These are phyloP conservation scores for Salix koriyanagi DNA, from an alignment of 345 rosid species.

Conservation along the genomic window DNA sequence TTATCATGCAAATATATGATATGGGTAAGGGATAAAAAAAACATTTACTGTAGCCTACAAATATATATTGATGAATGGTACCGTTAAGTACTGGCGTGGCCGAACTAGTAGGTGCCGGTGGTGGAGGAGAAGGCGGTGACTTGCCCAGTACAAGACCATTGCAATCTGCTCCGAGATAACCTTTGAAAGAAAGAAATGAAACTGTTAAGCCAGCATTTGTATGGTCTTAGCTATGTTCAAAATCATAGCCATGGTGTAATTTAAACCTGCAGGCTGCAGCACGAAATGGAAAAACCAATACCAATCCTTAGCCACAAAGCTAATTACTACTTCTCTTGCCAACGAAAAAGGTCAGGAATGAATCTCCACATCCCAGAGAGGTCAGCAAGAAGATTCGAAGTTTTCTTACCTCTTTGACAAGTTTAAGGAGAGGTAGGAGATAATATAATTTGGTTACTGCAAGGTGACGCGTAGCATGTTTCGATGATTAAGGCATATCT, in stretches of 20 bases:
- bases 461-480: background rate
- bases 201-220: background rate
- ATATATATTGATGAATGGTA: too few relatives aligned
- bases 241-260: background rate
- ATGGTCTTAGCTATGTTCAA: background rate
- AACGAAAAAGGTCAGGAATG: background rate
- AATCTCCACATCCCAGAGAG: background rate
- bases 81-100: background rate
- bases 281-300: too few relatives aligned
- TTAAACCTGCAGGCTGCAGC: too few relatives aligned
- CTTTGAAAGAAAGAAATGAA: background rate
- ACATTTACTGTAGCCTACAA: too few relatives aligned
- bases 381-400: background rate
- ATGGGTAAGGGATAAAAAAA: too few relatives aligned
- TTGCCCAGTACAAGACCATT: background rate
- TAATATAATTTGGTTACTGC: background rate
- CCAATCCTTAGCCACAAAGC: too few relatives aligned
- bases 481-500: background rate
- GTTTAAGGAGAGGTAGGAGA: background rate
- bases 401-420: background rate
- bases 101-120: background rate
- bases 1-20: too few relatives aligned
- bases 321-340: background rate
- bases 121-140: background rate
- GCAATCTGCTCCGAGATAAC: slow-evolving; percentile 15